Percentiles rank a stretch among this genome's conserved stretches.
phyloP scores from a whole-genome alignment of 257 asterid species.

The Primulina huaijiensis region DNA sequence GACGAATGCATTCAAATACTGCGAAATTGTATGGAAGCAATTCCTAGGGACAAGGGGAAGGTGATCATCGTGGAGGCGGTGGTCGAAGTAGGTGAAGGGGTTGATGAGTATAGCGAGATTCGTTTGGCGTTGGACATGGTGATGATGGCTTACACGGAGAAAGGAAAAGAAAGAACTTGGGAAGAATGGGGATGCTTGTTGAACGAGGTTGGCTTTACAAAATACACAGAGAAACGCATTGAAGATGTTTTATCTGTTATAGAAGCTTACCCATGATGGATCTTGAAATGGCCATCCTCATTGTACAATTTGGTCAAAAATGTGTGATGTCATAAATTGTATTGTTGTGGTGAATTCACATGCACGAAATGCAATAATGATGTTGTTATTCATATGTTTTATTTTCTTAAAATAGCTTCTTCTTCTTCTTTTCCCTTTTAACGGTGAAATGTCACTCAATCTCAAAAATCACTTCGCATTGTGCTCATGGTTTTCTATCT shows the following conservation, averaged over 20 bases:
- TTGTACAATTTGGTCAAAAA: too few species aligned
- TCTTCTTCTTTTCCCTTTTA: too few species aligned
- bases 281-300: too few species aligned
- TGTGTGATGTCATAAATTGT: too few species aligned
- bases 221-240: slow-evolving; percentile 32
- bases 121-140: slow-evolving; percentile 61
- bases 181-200: slow-evolving; percentile 53
- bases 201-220: slow-evolving; percentile 46
- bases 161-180: slow-evolving; percentile 53
- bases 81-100: slow-evolving; percentile 28
- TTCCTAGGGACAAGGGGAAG: slow-evolving; percentile 43
- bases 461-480: too few species aligned
- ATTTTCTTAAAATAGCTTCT: too few species aligned
- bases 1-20: slow-evolving; percentile 54
- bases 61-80: slow-evolving; percentile 70
- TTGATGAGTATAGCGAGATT: slow-evolving; percentile 30
- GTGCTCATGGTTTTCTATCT: too few species aligned
- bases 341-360: too few species aligned
- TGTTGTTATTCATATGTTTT: too few species aligned
- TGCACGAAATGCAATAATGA: too few species aligned
- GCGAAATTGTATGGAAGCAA: slow-evolving; percentile 49
- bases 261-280: slow-evolving; percentile 44
- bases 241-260: slow-evolving; percentile 36
- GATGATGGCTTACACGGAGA: slow-evolving; percentile 67
- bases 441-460: too few species aligned